A percentile compares a stretch with the other conserved stretches of the same genome.
These are phyloP conservation scores for Wickerhamiella allomyrinae DNA, from an alignment of 805 yeast species.

Conservation along the genomic window DNA sequence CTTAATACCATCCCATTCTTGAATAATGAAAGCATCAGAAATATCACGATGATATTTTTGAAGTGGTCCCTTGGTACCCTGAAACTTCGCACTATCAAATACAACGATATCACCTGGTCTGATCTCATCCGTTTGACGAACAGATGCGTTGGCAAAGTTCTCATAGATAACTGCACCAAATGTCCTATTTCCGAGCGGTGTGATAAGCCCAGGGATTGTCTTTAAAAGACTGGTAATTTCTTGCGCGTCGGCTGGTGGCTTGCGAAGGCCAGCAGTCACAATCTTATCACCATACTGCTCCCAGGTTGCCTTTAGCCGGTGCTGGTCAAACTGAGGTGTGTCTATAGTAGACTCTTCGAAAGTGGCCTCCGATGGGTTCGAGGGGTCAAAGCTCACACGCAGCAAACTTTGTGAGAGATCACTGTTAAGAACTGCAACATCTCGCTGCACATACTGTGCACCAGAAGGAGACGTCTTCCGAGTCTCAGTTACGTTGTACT, in stretches of 20 bases:
- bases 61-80: slow-evolving; percentile 41
- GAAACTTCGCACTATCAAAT: slow-evolving; percentile 60
- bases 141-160: slow-evolving; percentile 36
- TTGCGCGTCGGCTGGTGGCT: not conserved
- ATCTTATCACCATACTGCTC: slow-evolving; percentile 38
- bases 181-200: slow-evolving; percentile 37
- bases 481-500: not conserved
- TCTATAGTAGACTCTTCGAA: not conserved
- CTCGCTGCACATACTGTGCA: slow-evolving; percentile 31
- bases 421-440: slow-evolving; percentile 55
- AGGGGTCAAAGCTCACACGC: slow-evolving; percentile 39
- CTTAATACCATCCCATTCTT: slow-evolving; percentile 62
- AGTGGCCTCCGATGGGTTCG: not conserved
- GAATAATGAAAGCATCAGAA: slow-evolving; percentile 49
- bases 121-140: slow-evolving; percentile 44
- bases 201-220: slow-evolving; percentile 29
- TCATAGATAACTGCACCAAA: slow-evolving; percentile 31
- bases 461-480: not conserved
- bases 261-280: slow-evolving; percentile 26
- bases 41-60: slow-evolving; percentile 43
- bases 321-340: slow-evolving; percentile 24
- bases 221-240: not conserved
- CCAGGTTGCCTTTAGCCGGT: slow-evolving; percentile 36
- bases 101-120: slow-evolving; percentile 77
- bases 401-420: slow-evolving; percentile 57